Evolutionary conservation across 2,329 filamentous ascomycete species (phyloP), one percentile per base, ranked within the genome.

Genomic region (Epichloe brachyelytri): DNA sequence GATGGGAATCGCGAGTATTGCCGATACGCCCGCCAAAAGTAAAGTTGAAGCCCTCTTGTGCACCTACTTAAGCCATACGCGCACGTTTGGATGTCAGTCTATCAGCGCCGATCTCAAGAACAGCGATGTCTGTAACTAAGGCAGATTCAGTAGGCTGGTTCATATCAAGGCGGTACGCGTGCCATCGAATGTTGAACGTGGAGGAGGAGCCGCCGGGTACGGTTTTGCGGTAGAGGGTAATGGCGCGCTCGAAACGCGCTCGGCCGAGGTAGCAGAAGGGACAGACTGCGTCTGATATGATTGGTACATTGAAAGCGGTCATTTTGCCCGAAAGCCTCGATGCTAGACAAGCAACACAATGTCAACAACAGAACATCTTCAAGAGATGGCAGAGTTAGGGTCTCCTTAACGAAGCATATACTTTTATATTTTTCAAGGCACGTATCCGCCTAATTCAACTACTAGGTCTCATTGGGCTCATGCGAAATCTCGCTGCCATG

Each of bases 241-340:
- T 91, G 55, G 85, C 87, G 54, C 77, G 77, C 48, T 84, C 79
- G 39, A 95, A 78, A 38, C 86, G 82, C 56, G 81, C 81, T 63
- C 87, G 85, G 66, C 88, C 88, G 15, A 94, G 73, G 65, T 89
- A 93, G 74, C 88, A 86, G 77, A 73, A 77, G 4, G 87, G 85
- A 64, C 88, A 94, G 58, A 93, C 78, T 2, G 81, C 86, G 69
- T 95, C 89, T n/a, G 79, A 87, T 53, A 89, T 80, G 62, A 88
- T 79, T 53, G 83, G 80, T 67, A 94, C 85, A 55, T 80, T 78
- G 71, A 90, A 86, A 60, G 81, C 79, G 19, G 83, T 80, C 86
- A 90, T 89, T 43, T 63, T 45, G 30, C 37, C 46, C n/a, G 1
- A 8, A 0, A 10, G 26, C 8, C 8, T 30, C 8, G 26, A 10